Conservation (phyloP, 345 rosid genomes). For the Cardiospermum halicacabum region DNA sequence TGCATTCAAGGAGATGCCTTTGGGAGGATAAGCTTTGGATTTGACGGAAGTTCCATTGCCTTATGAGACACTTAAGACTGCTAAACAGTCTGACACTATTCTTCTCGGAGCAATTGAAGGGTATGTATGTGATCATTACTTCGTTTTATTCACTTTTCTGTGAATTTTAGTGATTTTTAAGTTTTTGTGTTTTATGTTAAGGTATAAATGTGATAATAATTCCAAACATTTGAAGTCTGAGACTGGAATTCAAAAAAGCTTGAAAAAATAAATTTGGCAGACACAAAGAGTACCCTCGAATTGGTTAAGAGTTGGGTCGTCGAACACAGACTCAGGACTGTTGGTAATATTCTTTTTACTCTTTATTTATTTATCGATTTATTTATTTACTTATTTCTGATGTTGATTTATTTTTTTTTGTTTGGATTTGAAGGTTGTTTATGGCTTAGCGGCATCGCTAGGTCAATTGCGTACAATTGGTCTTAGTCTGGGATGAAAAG, state of each 20-base stretch:
- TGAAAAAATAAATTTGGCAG: conserved; percentile 55
- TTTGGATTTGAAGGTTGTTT: conserved; percentile 46
- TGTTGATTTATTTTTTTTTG: not conserved
- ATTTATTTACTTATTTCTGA: not conserved
- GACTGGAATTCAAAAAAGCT: conserved; percentile 36
- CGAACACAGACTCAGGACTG: conserved; percentile 87
- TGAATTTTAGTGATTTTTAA: not conserved
- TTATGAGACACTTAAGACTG: conserved; percentile 72
- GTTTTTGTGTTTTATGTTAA: conserved; percentile 14
- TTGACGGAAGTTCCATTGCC: conserved; percentile 91
- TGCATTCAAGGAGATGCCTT: conserved; percentile 77
- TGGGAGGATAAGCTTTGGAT: conserved; percentile 96
- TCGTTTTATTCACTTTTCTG: not conserved
- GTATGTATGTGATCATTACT: conserved; percentile 29
- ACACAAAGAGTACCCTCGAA: conserved; percentile 52
- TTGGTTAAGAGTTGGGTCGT: conserved; percentile 69
- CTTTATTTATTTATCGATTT: too few relatives aligned
- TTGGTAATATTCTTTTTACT: conserved; percentile 47
- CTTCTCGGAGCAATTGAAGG: conserved; percentile 99
- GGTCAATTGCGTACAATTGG: conserved; percentile 93
- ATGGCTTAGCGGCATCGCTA: conserved; percentile 86
- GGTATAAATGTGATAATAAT: conserved; percentile 96
- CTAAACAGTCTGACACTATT: conserved; percentile 72
- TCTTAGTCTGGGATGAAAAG: conserved; percentile 91
- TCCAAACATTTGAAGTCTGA: conserved; percentile 90